Base-by-base conservation (phyloP, 352 stramenopile genomes). In the Nothophytophthora sp. region DNA sequence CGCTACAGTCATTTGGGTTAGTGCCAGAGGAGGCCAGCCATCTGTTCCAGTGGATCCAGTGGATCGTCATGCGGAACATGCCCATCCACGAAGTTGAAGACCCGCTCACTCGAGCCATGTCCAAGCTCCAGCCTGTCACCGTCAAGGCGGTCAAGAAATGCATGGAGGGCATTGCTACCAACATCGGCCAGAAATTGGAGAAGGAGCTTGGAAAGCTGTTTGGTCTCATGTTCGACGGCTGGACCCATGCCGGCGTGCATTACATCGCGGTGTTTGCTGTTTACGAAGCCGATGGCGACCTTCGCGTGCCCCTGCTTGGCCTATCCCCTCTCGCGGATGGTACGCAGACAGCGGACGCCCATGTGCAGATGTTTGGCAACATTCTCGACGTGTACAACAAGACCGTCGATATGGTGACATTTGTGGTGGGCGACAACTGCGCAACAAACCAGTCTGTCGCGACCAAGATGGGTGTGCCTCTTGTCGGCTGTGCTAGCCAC, bases 391-490 rank as follows among this genome's bases (percentile, higher is more conserved):
- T 66, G 1, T 55, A 56, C 46, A 29, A 60, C 13, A 60, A 66
- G 28, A 55, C 41, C 23, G 15, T 9, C 0, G 13, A 15, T 10
- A 50, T 55, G 50, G 49, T 55, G 1, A 23, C 7, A 9, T 59
- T 67, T 42, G n/a, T 67, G 13, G 59, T 67, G 2, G 48, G 51
- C 0, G 59, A 61, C 49, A 63, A 61, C 42, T 72, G 51, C 39
- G 39, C 12, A 12, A 65, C 63, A 13, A 73, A 65, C 38, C 48
- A 57, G 34, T 45, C 9, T 5, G 45, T 61, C 7, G 57, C 58
- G 0, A 68, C 20, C 11, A 58, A 56, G 29, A 32, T 68, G 13
- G 40, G 37, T 3, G 25, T 64, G 1, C 62, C 62, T 5, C 51
- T 63, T 1, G 38, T 63, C 4, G 55, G 62, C 9, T 67, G 56